Evolutionary conservation across 2,329 filamentous ascomycete species (phyloP), one percentile per base, ranked within the genome.

Genomic region (Pseudonectria buxi): DNA sequence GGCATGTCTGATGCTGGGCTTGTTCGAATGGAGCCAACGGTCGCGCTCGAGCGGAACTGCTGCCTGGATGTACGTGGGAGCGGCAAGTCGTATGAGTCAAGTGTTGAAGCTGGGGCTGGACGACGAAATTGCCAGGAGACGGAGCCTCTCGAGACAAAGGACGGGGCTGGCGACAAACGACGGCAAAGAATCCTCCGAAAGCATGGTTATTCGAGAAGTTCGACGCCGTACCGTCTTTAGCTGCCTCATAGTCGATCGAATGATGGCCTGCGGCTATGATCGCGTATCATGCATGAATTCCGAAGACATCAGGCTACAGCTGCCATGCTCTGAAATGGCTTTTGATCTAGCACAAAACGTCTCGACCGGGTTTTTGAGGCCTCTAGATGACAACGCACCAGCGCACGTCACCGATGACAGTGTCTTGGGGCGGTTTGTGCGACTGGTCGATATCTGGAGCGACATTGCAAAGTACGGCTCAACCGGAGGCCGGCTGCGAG

Each of bases 201-300:
- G 42, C 16, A 39, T 59, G 55, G 72, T 81, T 14, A 63, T 72
- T 25, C 76, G 75, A 38, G 83, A 87, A 55, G 72, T 81, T 10
- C 67, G 71, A 40, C 68, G 83, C 16, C 72, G 83, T 6, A 85
- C 82, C 1, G 83, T 86, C 65, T 86, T 82, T 65, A 84, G 81
- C 47, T 85, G 81, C 50, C 78, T 83, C 39, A 78, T 86, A 33
- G 66, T 87, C 46, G 83, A 87, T 53, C 74, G 81, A 3, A 75
- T 85, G 56, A 62, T 86, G 15, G 74, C 78, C 25, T 79, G 74
- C 46, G 81, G 81, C 14, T 75, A 74, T 42, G 71, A 76, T 34
- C 68, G 80, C 14, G 68, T 74, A 2, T 69, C 72, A 11, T 78
- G 76, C 50, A 68, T 86, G 28, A 67, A 69, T 26, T 62, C 74